Conservation (phyloP, 176 grass and related monocot genomes). For the Phoenix roebelenii region DNA sequence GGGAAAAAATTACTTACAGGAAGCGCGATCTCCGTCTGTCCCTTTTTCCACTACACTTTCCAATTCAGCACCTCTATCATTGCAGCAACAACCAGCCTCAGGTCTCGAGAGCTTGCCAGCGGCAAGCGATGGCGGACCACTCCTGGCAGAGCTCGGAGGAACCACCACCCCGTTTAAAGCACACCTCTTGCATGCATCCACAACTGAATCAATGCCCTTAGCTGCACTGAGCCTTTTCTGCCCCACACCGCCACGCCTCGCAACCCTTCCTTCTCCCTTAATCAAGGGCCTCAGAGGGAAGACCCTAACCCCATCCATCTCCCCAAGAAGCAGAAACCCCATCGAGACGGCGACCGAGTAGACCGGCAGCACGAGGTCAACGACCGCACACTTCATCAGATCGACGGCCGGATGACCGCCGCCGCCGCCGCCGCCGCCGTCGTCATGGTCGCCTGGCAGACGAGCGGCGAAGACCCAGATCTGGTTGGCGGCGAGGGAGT, state of each 20-base stretch:
- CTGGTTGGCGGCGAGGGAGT: conserved; percentile 53
- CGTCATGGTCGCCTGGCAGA: conserved; percentile 2
- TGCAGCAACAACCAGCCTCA: too few species aligned
- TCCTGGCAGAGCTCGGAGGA: conserved; percentile 12
- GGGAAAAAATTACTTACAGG: too few species aligned
- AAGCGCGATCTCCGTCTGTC: too few species aligned
- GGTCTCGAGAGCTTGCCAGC: too few species aligned
- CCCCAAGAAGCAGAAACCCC: conserved; percentile 63
- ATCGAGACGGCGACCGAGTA: conserved; percentile 58
- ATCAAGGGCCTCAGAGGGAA: conserved; percentile 56
- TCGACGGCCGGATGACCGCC: conserved; percentile 21
- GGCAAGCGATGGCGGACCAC: too few species aligned
- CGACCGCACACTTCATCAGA: conserved; percentile 71
- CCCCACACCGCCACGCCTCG: conserved; percentile 11
- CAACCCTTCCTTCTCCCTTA: conserved; percentile 36
- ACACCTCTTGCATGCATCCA: conserved; percentile 28
- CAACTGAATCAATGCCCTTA: conserved; percentile 13
- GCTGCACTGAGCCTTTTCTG: neutral
- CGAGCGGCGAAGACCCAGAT: conserved; percentile 68
- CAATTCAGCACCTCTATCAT: too few species aligned
- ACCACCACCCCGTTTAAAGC: conserved; percentile 44
- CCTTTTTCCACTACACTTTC: too few species aligned
- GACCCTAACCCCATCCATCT: conserved; percentile 62
- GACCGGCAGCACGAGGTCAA: conserved; percentile 56
- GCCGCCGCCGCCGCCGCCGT: too few species aligned